Evolutionary conservation across 78 protist genomes (phyloP), one percentile per base, ranked within the genome.

Genomic region (Dictyostelium capitatum): DNA sequence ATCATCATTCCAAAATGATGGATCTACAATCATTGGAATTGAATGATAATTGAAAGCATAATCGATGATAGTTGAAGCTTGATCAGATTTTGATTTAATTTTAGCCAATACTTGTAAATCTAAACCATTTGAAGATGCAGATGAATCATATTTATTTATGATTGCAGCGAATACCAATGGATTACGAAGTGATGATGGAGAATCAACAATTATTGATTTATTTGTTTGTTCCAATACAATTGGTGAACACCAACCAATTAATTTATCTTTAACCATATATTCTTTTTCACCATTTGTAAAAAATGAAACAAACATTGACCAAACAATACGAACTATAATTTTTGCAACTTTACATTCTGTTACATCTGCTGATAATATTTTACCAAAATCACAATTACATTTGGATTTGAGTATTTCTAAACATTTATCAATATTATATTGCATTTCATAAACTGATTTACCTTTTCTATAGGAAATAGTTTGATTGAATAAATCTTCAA

Each of bases 161-260:
- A 87, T 8, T 3, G 64, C 75, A 37, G 93, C 93, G 54, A 87
- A 87, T 17, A 62, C 93, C 62, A 87, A n/a, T 48, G 93, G 93
- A 50, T 87, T 87, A 23, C 37, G 73, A 4, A 87, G 59, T 12
- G 73, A 14, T 50, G 93, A 77, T 25, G 64, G 32, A 19, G 67
- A 70, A 3, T 54, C 78, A 5, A 77, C 46, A 6, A 74, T n/a
- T 15, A 87, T 70, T 5, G 25, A 54, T 73, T 73, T 73, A 7
- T 47, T 43, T 2, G 79, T 7, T 15, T 73, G n/a, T 46, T 73
- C 53, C 8, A 20, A 20, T 7, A 65, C 48, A 1, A 28, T 64
- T 20, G 23, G 30, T 23, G 53, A 37, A 37, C 84, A 75, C 93
- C 93, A 87, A 15, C 72, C 74, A 15, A 87, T 65, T 0, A 87